phyloP scores from a whole-genome alignment of 257 asterid genomes.

The Ligustrum vulgare region DNA sequence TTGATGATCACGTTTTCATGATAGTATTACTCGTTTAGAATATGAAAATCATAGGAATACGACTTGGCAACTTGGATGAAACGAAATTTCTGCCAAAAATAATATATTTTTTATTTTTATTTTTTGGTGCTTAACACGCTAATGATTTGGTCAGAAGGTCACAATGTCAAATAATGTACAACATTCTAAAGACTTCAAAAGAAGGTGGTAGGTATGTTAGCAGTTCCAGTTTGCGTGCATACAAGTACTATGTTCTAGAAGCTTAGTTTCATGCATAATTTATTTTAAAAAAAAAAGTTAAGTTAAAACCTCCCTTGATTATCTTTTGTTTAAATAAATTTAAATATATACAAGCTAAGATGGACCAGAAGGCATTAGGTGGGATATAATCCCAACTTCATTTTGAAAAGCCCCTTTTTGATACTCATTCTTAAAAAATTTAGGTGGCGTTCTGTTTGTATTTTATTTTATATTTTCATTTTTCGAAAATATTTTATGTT shows the following conservation, averaged over 20 bases:
- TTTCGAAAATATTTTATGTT: no score
- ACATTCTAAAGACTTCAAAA: not conserved
- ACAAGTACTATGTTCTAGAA: not conserved
- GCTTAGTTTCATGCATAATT: not conserved
- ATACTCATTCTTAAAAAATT: no score
- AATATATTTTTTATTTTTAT: not conserved
- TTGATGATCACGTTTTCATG: not conserved
- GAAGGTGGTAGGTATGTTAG: not conserved
- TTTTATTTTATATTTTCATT: no score
- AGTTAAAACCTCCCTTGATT: not conserved
- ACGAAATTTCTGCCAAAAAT: not conserved
- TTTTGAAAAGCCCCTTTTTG: no score
- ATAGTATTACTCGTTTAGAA: no score
- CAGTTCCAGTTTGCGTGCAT: not conserved
- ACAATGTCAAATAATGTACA: not conserved
- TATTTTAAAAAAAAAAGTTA: no score
- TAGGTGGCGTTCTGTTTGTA: no score
- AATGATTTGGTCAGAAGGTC: constrained; percentile 1
- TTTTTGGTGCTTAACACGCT: not conserved
- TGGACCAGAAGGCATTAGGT: not conserved
- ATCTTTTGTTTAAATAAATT: not conserved
- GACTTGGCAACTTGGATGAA: not conserved
- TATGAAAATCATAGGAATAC: not conserved
- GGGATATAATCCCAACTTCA: not conserved
- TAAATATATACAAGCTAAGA: not conserved